Conservation (phyloP, 331 rosid species). For the Telfairia occidentalis region DNA sequence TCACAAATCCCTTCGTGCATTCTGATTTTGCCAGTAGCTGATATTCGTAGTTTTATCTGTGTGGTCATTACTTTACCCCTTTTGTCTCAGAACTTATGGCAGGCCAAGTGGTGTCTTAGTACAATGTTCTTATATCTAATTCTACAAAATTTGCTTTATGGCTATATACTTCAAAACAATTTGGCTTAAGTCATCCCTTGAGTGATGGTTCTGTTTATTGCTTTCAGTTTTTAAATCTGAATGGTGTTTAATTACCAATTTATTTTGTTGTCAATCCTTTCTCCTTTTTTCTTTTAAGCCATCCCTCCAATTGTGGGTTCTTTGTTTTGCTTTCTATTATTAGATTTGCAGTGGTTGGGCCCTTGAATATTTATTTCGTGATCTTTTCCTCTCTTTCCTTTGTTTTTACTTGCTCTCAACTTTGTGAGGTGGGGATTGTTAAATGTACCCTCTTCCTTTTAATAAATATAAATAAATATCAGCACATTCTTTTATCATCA, state of each 20-base stretch:
- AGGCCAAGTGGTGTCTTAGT: not conserved
- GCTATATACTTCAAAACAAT: not conserved
- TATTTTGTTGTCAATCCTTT: not conserved
- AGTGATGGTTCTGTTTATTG: not conserved
- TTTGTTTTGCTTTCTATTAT: not conserved
- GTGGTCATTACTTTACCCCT: not conserved
- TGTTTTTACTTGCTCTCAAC: not conserved
- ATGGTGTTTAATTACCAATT: not conserved
- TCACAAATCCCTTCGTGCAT: not conserved
- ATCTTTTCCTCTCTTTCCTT: not conserved
- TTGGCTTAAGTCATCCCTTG: not conserved
- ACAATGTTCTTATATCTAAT: not conserved
- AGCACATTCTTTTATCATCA: not conserved
- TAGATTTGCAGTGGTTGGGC: not conserved
- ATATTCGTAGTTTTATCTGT: not conserved
- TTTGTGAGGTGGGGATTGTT: not conserved
- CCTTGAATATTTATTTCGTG: not conserved
- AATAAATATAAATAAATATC: not conserved
- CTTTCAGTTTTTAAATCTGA: not conserved
- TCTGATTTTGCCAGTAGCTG: not conserved
- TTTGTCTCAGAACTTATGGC: conserved; percentile 2
- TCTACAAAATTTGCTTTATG: conserved; percentile 2
- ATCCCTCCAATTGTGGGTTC: not conserved
- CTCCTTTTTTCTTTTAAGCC: not conserved
- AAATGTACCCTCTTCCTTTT: not conserved